A percentile compares a stretch with the other conserved stretches of the same genome.
Evolutionary conservation across 345 rosid genomes (phyloP).

Genomic region (Eucalyptus virginea): DNA sequence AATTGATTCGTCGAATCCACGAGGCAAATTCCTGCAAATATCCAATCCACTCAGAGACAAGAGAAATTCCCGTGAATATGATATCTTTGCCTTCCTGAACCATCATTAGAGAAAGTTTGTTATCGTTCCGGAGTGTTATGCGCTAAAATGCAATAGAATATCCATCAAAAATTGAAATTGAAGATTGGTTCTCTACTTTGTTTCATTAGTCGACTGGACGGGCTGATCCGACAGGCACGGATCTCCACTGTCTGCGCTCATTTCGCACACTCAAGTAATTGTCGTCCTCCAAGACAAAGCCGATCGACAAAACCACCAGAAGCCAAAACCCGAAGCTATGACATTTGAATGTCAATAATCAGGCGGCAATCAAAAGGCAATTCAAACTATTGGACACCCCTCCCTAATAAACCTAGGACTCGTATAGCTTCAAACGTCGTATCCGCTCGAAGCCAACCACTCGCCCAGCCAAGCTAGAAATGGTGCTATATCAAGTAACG

Average conservation of each 20-base stretch:
- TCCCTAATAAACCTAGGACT: neutral
- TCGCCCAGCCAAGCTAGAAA: neutral
- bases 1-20: slow-evolving; percentile 44
- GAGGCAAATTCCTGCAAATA: slow-evolving; percentile 60
- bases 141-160: neutral
- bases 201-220: slow-evolving; percentile 14
- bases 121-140: neutral
- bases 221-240: slow-evolving; percentile 22
- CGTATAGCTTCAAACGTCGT: neutral
- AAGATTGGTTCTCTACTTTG: slow-evolving; percentile 18
- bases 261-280: slow-evolving; percentile 5
- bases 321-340: neutral
- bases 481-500: neutral
- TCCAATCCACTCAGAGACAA: slow-evolving; percentile 64
- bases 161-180: neutral
- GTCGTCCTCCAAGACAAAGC: neutral
- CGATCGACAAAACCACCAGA: neutral
- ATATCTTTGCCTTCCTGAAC: slow-evolving; percentile 46
- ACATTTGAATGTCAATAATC: neutral
- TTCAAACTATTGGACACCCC: neutral
- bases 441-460: neutral
- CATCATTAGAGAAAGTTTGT: slow-evolving; percentile 5
- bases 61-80: slow-evolving; percentile 60
- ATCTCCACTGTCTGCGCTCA: slow-evolving; percentile 57
- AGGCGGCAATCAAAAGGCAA: neutral